Conservation (phyloP, 2,329 filamentous ascomycete genomes). For the Coniella lustricola region DNA sequence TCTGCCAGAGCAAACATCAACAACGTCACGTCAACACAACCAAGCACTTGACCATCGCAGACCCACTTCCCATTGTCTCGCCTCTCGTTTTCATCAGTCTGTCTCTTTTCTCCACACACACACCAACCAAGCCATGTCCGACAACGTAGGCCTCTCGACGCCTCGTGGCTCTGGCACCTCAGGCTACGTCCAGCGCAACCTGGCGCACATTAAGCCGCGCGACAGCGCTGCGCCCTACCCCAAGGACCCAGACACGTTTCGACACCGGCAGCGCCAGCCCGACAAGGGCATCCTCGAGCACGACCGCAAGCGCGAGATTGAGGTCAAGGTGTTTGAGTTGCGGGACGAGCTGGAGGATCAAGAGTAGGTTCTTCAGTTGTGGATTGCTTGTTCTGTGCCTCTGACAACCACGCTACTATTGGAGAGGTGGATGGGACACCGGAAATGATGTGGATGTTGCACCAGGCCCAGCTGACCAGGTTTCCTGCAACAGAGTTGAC, state of each 20-base stretch:
- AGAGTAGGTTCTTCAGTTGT: slow-evolving; percentile 55
- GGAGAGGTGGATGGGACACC: no score
- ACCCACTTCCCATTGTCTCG: slow-evolving; percentile 7
- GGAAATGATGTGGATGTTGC: no score
- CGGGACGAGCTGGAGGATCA: slow-evolving; percentile 89
- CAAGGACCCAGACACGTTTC: slow-evolving; percentile 59
- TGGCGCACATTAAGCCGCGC: slow-evolving; percentile 79
- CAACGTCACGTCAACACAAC: no score
- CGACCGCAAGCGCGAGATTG: slow-evolving; percentile 82
- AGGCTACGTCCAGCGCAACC: slow-evolving; percentile 94
- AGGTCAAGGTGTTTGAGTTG: slow-evolving; percentile 88
- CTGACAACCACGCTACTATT: no score
- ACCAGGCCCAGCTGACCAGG: no score
- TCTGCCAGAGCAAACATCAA: no score
- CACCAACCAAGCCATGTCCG: slow-evolving; percentile 59
- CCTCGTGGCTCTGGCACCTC: slow-evolving; percentile 93
- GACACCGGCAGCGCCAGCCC: slow-evolving; percentile 73
- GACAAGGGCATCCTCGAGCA: slow-evolving; percentile 92
- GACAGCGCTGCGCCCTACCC: slow-evolving; percentile 74
- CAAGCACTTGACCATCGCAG: neutral
- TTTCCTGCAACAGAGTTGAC: slow-evolving; percentile 50
- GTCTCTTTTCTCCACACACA: no score
- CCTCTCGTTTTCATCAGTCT: no score
- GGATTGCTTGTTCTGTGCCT: no score
- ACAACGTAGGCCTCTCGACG: slow-evolving; percentile 93